These are phyloP conservation scores for Syncephalastrum racemosum DNA, from an alignment of 371 early-diverging fungal species.

Conservation along the genomic window DNA sequence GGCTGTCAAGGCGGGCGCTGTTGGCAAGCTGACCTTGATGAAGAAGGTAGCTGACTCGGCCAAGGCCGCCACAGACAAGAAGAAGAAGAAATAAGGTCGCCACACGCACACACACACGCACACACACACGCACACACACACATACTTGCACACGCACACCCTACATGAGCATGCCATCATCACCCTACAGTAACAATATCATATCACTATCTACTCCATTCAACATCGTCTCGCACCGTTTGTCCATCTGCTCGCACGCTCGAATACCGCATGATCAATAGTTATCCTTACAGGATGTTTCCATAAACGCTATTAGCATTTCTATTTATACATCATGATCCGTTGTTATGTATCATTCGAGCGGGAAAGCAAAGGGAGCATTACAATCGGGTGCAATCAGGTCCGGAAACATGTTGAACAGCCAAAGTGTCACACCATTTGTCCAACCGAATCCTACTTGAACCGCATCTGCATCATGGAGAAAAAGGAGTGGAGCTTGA, in stretches of 20 bases:
- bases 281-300: constrained; percentile 2
- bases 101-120: not conserved
- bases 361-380: constrained; percentile 8
- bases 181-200: no score
- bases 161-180: no score
- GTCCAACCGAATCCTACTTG: constrained; percentile 96
- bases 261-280: not conserved
- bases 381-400: constrained; percentile 42
- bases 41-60: constrained; percentile 57
- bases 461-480: constrained; percentile 42
- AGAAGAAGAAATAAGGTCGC: constrained; percentile 22
- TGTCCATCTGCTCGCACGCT: no score
- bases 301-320: not conserved
- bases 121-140: no score
- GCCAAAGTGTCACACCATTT: constrained; percentile 78
- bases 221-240: no score
- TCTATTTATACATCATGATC: constrained; percentile 7
- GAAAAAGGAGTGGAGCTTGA: not conserved
- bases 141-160: no score
- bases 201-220: no score
- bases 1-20: constrained; percentile 69
- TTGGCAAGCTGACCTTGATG: constrained; percentile 71
- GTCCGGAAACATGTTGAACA: constrained; percentile 53
- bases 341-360: not conserved
- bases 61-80: constrained; percentile 29